A percentile compares a stretch with the other conserved stretches of the same genome.
These are phyloP conservation scores for Pleurotus djamor DNA, from an alignment of 768 basidiomycete genomes.

Conservation along the genomic window DNA sequence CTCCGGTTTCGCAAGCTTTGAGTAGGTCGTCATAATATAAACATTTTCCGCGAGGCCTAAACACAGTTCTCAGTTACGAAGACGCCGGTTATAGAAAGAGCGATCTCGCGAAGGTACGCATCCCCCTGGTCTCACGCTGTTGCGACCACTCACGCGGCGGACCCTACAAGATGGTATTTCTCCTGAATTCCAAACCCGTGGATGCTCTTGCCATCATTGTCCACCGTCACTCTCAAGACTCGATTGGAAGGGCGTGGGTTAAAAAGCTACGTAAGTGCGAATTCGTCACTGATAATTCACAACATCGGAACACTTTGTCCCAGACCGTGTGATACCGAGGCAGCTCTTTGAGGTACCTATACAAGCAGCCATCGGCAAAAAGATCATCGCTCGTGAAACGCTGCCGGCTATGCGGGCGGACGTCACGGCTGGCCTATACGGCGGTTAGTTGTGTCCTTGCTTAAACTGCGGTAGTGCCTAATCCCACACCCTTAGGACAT, in stretches of 20 bases:
- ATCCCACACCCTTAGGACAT: constrained; percentile 48
- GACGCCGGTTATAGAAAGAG: constrained; percentile 86
- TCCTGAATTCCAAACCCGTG: constrained; percentile 85
- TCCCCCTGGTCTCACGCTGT: neutral
- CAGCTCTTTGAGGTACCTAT: constrained; percentile 96
- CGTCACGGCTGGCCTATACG: constrained; percentile 92
- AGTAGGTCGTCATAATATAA: constrained; percentile 46
- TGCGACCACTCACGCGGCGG: neutral
- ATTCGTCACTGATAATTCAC: neutral
- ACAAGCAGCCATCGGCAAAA: constrained; percentile 87
- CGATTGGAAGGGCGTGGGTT: constrained; percentile 80
- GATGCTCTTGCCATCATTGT: constrained; percentile 94
- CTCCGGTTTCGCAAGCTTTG: constrained; percentile 90
- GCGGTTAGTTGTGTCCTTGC: constrained; percentile 45
- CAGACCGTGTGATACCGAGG: constrained; percentile 89
- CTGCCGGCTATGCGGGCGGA: constrained; percentile 85
- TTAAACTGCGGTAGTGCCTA: constrained; percentile 5
- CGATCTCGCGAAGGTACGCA: constrained; percentile 75
- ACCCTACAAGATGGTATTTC: constrained; percentile 77
- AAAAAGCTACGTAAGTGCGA: constrained; percentile 82
- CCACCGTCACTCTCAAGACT: constrained; percentile 75
- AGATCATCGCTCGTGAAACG: constrained; percentile 87
- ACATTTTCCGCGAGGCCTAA: neutral
- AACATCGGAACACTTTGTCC: neutral
- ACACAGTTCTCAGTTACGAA: constrained; percentile 70